These are phyloP conservation scores for Quercus wislizeni DNA, from an alignment of 306 rosid species.

Conservation along the genomic window DNA sequence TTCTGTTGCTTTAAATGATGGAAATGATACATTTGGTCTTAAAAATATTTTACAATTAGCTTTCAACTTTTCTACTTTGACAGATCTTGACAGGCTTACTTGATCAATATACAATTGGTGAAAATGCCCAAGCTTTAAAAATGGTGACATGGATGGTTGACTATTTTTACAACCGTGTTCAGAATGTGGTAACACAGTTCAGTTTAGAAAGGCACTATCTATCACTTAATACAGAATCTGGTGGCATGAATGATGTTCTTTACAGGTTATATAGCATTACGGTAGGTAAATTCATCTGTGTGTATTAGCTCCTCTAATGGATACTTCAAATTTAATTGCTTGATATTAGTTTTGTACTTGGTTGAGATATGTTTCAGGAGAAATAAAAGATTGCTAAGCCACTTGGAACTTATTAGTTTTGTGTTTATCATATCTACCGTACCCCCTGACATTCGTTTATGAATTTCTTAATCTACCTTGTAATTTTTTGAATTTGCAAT, in stretches of 20 bases:
- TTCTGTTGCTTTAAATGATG: neutral
- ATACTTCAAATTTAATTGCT: conserved; percentile 1
- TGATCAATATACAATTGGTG: conserved; percentile 72
- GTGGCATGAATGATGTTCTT: conserved; percentile 98
- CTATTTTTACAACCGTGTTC: conserved; percentile 80
- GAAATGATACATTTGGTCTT: conserved; percentile 1
- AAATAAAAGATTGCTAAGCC: neutral
- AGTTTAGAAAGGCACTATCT: conserved; percentile 56
- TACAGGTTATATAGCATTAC: conserved; percentile 69
- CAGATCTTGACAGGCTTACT: conserved; percentile 91
- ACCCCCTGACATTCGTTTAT: neutral
- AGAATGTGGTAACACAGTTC: conserved; percentile 54
- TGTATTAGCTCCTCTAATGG: neutral
- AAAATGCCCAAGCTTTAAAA: conserved; percentile 56
- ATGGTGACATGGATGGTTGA: conserved; percentile 80
- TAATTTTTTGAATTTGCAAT: neutral
- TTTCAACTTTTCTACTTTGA: conserved; percentile 12
- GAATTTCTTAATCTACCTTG: neutral
- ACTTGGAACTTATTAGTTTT: neutral
- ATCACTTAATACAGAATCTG: conserved; percentile 79
- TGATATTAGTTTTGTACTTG: neutral
- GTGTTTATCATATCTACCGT: neutral
- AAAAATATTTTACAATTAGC: neutral
- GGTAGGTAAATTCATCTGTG: conserved; percentile 35
- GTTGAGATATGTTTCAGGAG: neutral